Conservation (phyloP, 306 rosid species). For the Cucurbita ficifolia region DNA sequence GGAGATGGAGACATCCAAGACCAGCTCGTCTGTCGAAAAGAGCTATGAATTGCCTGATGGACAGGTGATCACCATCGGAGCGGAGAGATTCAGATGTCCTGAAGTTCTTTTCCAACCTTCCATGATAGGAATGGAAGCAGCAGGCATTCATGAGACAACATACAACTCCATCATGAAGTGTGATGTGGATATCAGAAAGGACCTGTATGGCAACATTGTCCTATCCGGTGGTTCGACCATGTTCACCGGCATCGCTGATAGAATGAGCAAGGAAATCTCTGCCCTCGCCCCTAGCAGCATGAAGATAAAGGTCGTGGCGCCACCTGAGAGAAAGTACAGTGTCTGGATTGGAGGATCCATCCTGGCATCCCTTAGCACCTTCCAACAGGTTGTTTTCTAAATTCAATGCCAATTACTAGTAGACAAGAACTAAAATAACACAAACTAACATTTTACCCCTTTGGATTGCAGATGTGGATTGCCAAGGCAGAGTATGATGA, state of each 20-base stretch:
- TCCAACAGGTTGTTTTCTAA: slow-evolving; percentile 72
- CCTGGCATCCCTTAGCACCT: slow-evolving; percentile 98
- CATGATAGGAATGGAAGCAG: slow-evolving; percentile 94
- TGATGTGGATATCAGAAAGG: slow-evolving; percentile 96
- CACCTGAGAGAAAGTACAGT: slow-evolving; percentile 98
- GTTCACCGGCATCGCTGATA: slow-evolving; percentile 94
- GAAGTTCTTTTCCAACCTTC: slow-evolving; percentile 97
- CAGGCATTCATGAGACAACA: slow-evolving; percentile 98
- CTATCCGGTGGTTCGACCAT: slow-evolving; percentile 98
- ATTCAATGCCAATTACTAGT: background rate
- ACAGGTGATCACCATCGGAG: slow-evolving; percentile 91
- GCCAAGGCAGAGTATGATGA: slow-evolving; percentile 96
- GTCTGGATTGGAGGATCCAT: slow-evolving; percentile 99
- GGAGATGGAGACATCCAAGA: slow-evolving; percentile 79
- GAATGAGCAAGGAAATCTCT: slow-evolving; percentile 97
- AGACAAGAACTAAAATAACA: background rate
- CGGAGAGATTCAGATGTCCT: slow-evolving; percentile 97
- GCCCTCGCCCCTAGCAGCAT: slow-evolving; percentile 98
- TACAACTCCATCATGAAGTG: slow-evolving; percentile 98
- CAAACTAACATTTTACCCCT: background rate
- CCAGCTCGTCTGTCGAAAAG: slow-evolving; percentile 95
- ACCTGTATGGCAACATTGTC: slow-evolving; percentile 89
- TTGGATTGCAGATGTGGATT: slow-evolving; percentile 86
- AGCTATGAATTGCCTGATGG: slow-evolving; percentile 96
- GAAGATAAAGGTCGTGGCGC: slow-evolving; percentile 99